Evolutionary conservation across 768 basidiomycete species (phyloP).

Genomic region (Termitomyces sp.): DNA sequence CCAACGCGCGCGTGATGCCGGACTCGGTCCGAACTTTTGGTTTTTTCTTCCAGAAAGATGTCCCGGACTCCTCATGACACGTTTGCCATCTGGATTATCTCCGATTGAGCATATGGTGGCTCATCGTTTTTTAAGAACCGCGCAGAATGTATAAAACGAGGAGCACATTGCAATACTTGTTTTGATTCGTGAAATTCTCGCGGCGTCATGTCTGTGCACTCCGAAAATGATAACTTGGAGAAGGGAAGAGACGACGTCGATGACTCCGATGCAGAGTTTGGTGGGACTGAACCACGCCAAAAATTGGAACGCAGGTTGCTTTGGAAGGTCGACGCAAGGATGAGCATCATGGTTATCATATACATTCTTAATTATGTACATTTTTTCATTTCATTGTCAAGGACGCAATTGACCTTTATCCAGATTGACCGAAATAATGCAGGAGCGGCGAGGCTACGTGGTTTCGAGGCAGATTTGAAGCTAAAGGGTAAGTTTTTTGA

Average conservation of each 20-base stretch:
- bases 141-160: not conserved
- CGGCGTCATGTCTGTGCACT: slow-evolving; percentile 16
- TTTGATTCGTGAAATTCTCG: not conserved
- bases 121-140: not conserved
- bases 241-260: slow-evolving; percentile 10
- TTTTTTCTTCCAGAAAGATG: too few species aligned
- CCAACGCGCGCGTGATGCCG: too few species aligned
- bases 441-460: slow-evolving; percentile 61
- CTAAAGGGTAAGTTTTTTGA: slow-evolving; percentile 36
- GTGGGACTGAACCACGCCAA: slow-evolving; percentile 23
- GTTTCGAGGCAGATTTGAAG: slow-evolving; percentile 60
- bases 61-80: too few species aligned
- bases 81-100: too few species aligned
- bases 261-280: slow-evolving; percentile 25
- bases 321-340: slow-evolving; percentile 46
- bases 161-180: not conserved
- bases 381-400: not conserved
- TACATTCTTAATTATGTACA: slow-evolving; percentile 42
- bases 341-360: slow-evolving; percentile 47
- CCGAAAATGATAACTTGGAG: slow-evolving; percentile 17
- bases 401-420: slow-evolving; percentile 28
- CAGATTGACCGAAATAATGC: slow-evolving; percentile 73
- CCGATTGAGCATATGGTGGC: not conserved
- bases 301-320: slow-evolving; percentile 36
- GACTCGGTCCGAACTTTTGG: too few species aligned